A percentile compares a stretch with the other conserved stretches of the same genome.
Conservation (phyloP, 2,329 filamentous ascomycete species). For the Chrysosporium queenslandicum region DNA sequence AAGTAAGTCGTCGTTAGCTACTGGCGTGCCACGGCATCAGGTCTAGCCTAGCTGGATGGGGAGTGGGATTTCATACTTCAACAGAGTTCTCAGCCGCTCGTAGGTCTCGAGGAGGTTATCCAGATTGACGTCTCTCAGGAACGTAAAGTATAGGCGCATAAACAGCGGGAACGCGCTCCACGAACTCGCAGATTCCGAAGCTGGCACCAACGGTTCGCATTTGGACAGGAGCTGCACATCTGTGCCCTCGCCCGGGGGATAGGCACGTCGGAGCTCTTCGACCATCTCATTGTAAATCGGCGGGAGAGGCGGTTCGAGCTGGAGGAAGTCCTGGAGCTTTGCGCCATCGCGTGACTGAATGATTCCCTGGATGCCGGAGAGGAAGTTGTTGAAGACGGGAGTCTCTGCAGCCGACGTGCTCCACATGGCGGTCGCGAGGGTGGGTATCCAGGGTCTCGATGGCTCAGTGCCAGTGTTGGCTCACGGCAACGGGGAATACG, state of each 20-base stretch:
- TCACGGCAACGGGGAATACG: too few relatives aligned
- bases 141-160: constrained; percentile 69
- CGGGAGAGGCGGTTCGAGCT: constrained; percentile 62
- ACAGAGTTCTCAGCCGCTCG: constrained; percentile 59
- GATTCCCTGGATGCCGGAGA: constrained; percentile 52
- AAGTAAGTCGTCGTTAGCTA: neutral
- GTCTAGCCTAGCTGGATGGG: neutral
- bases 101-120: constrained; percentile 67
- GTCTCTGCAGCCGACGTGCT: constrained; percentile 34
- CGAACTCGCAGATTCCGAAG: constrained; percentile 53
- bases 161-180: constrained; percentile 74
- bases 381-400: constrained; percentile 58
- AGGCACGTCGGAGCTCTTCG: constrained; percentile 54
- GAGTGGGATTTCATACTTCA: constrained; percentile 51
- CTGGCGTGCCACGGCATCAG: too few relatives aligned
- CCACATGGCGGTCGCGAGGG: constrained; percentile 12
- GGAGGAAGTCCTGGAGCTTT: constrained; percentile 58
- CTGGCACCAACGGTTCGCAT: constrained; percentile 53
- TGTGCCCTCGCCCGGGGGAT: constrained; percentile 36
- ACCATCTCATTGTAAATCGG: constrained; percentile 59
- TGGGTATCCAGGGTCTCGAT: too few relatives aligned
- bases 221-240: constrained; percentile 46
- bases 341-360: constrained; percentile 55
- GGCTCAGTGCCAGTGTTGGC: too few relatives aligned
- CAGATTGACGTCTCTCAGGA: constrained; percentile 70